phyloP scores from a whole-genome alignment of 2,329 filamentous ascomycete genomes.

The Talaromyces sp. region DNA sequence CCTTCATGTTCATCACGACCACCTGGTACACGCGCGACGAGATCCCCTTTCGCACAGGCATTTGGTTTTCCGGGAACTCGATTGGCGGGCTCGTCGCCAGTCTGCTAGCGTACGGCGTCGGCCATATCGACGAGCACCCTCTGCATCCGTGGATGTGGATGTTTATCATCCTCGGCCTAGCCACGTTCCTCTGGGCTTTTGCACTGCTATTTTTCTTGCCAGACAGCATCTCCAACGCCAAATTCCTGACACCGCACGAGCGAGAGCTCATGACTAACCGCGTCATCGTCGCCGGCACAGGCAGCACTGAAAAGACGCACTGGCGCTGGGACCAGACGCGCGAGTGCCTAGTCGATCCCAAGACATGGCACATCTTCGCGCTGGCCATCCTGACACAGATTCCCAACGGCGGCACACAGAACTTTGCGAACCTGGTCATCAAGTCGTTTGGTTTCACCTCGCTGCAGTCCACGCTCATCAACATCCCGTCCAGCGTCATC shows the following conservation, averaged over 20 bases:
- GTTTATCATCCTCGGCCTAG: slow-evolving; percentile 51
- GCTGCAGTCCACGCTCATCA: slow-evolving; percentile 52
- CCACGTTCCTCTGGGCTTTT: slow-evolving; percentile 30
- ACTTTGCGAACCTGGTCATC: slow-evolving; percentile 46
- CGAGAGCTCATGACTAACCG: slow-evolving; percentile 48
- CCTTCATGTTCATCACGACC: slow-evolving; percentile 47
- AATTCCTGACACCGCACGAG: slow-evolving; percentile 38
- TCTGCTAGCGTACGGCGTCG: slow-evolving; percentile 54
- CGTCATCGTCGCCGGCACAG: slow-evolving; percentile 48
- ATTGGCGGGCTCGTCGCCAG: slow-evolving; percentile 56
- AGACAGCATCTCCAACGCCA: slow-evolving; percentile 41
- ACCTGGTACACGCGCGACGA: slow-evolving; percentile 48
- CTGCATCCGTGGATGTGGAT: slow-evolving; percentile 53
- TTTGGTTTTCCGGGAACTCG: slow-evolving; percentile 45
- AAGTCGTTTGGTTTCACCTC: slow-evolving; percentile 45
- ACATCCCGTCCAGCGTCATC: slow-evolving; percentile 56
- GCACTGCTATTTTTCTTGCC: slow-evolving; percentile 32
- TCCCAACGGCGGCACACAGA: slow-evolving; percentile 54
- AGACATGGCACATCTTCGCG: slow-evolving; percentile 56
- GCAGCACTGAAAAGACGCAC: slow-evolving; percentile 39
- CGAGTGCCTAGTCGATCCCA: slow-evolving; percentile 49
- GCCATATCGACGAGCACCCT: slow-evolving; percentile 51
- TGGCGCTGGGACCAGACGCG: slow-evolving; percentile 36
- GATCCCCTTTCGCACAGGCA: slow-evolving; percentile 49
- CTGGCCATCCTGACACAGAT: slow-evolving; percentile 51